Conservation (phyloP, 148 eudicot species). For the Camellia lanceoleosa region DNA sequence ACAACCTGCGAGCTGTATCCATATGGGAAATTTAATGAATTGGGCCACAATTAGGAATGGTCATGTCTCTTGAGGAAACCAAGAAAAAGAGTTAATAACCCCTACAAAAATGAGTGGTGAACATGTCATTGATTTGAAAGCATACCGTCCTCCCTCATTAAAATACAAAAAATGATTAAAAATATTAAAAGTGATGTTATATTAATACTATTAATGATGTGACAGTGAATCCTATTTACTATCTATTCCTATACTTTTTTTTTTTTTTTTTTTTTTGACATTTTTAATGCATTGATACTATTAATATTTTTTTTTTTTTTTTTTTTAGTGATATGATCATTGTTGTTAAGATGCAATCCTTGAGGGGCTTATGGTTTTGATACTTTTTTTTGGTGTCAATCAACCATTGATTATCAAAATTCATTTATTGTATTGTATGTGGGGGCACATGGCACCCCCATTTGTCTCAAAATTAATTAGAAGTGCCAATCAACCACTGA, state of each 20-base stretch:
- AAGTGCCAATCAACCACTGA: neutral
- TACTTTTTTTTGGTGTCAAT: neutral
- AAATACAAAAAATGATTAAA: neutral
- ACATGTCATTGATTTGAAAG: constrained; percentile 8
- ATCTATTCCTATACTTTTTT: too few relatives aligned
- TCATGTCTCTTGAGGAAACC: neutral
- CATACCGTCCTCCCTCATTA: neutral
- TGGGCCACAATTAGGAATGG: constrained; percentile 3
- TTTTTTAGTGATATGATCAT: too few relatives aligned
- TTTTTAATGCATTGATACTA: too few relatives aligned
- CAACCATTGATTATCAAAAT: neutral
- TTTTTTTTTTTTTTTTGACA: too few relatives aligned
- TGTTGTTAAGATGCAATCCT: neutral
- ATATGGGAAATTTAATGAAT: too few relatives aligned
- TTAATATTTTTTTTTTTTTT: too few relatives aligned
- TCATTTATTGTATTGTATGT: neutral
- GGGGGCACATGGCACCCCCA: too few relatives aligned
- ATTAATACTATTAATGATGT: too few relatives aligned
- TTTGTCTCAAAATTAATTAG: neutral
- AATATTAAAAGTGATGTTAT: too few relatives aligned
- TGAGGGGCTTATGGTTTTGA: neutral
- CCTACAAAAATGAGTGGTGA: neutral
- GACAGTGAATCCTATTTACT: too few relatives aligned
- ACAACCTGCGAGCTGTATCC: constrained; percentile 6
- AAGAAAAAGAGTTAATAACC: neutral